Percentiles rank a stretch among this genome's conserved stretches.
Conservation (phyloP, 2,329 filamentous ascomycete species). For the Coniella vitis region DNA sequence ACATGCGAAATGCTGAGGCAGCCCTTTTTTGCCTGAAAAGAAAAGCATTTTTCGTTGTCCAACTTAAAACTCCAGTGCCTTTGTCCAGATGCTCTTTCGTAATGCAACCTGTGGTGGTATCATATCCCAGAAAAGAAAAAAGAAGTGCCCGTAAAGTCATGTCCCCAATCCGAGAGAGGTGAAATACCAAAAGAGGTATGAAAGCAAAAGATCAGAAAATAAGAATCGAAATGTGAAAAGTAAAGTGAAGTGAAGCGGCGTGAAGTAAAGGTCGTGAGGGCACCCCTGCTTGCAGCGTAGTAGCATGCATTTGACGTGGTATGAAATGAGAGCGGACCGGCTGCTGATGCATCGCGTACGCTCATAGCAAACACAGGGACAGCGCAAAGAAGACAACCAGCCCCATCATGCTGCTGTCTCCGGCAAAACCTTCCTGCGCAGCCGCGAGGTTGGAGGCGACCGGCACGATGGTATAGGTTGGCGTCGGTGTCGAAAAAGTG, state of each 20-base stretch:
- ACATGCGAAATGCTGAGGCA: background rate
- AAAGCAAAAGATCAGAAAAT: background rate
- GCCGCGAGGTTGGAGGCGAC: slow-evolving; percentile 1
- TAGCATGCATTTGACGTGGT: background rate
- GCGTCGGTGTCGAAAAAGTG: background rate
- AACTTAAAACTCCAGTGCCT: slow-evolving; percentile 4
- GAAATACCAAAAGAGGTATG: background rate
- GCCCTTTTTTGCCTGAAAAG: background rate
- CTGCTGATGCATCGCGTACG: background rate
- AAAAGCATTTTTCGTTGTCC: slow-evolving; percentile 4
- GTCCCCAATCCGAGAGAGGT: background rate
- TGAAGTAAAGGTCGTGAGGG: background rate
- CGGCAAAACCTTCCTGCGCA: slow-evolving; percentile 7
- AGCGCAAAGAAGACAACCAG: slow-evolving; percentile 16
- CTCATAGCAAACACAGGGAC: slow-evolving; percentile 13
- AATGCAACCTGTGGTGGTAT: slow-evolving; percentile 8
- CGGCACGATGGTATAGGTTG: background rate
- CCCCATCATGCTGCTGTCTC: slow-evolving; percentile 16
- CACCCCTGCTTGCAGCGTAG: background rate
- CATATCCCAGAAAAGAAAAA: background rate
- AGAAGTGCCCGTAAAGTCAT: background rate
- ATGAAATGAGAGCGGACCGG: background rate
- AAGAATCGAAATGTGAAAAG: background rate
- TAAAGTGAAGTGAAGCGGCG: background rate
- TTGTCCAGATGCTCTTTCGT: background rate